Conservation (phyloP, 1,284 basidiomycete species). For the Leccinum subrobustum region DNA sequence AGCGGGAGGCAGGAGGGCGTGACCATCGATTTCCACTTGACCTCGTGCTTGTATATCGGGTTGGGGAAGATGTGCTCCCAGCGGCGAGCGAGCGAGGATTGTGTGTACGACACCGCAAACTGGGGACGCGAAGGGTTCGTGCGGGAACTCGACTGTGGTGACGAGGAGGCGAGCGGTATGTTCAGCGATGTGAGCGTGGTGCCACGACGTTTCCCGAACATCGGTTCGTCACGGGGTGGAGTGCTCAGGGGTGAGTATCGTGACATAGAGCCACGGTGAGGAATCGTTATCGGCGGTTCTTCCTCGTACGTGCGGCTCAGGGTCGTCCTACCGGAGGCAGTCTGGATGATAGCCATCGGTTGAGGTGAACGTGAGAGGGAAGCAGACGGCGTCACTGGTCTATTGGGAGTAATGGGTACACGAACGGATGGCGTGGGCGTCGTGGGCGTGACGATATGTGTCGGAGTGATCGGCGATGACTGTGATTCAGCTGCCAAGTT, state of each 20-base stretch:
- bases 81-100: slow-evolving; percentile 72
- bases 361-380: slow-evolving; percentile 39
- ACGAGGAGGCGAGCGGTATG: slow-evolving; percentile 48
- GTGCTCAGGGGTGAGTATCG: slow-evolving; percentile 64
- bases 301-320: slow-evolving; percentile 57
- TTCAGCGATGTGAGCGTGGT: slow-evolving; percentile 40
- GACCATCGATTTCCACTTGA: slow-evolving; percentile 90
- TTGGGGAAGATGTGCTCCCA: slow-evolving; percentile 90
- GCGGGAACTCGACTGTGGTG: slow-evolving; percentile 43
- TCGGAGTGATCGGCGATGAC: slow-evolving; percentile 40
- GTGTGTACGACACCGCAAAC: slow-evolving; percentile 53
- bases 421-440: slow-evolving; percentile 32
- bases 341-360: slow-evolving; percentile 57
- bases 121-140: slow-evolving; percentile 68
- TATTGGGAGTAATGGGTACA: slow-evolving; percentile 30
- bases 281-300: slow-evolving; percentile 42
- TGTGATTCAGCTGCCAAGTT: slow-evolving; percentile 56
- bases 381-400: slow-evolving; percentile 29
- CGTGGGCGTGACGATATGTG: slow-evolving; percentile 36
- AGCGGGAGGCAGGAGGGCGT: slow-evolving; percentile 88
- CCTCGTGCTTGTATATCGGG: slow-evolving; percentile 77
- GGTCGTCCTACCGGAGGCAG: slow-evolving; percentile 39
- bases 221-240: slow-evolving; percentile 62
- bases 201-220: slow-evolving; percentile 56
- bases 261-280: slow-evolving; percentile 43